Conservation (phyloP, 2,329 filamentous ascomycete species). For the Chaetomium strumarium region DNA sequence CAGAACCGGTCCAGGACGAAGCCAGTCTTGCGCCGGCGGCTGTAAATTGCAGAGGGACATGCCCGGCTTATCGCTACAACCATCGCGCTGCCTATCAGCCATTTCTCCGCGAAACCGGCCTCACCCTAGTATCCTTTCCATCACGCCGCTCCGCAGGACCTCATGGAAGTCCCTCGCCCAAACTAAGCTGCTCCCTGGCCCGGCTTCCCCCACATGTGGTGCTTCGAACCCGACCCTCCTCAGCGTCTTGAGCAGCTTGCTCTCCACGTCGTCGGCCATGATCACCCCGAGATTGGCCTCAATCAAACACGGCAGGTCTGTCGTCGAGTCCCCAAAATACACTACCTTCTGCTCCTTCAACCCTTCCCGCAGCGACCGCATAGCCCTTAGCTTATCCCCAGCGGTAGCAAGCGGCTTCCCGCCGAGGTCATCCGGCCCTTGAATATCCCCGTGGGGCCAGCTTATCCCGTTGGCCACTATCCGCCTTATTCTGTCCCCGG, state of each 20-base stretch:
- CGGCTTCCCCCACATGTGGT: constrained; percentile 31
- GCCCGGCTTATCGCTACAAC: too few relatives aligned
- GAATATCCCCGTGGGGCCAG: constrained; percentile 33
- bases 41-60: too few relatives aligned
- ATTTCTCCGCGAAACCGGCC: neutral
- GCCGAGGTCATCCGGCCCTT: constrained; percentile 32
- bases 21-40: too few relatives aligned
- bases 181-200: constrained; percentile 22
- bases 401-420: constrained; percentile 17
- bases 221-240: constrained; percentile 34
- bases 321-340: constrained; percentile 55
- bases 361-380: constrained; percentile 9
- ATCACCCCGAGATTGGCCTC: constrained; percentile 39
- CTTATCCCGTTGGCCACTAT: constrained; percentile 26
- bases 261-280: constrained; percentile 35
- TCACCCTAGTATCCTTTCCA: constrained; percentile 10
- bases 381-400: constrained; percentile 20
- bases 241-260: constrained; percentile 33
- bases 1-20: too few relatives aligned
- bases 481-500: neutral
- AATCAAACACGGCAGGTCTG: constrained; percentile 50
- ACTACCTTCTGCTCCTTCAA: constrained; percentile 28
- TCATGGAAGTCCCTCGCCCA: constrained; percentile 43
- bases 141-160: constrained; percentile 28
- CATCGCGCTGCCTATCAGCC: neutral